These are phyloP conservation scores for Beauveria australis DNA, from an alignment of 2,329 filamentous ascomycete genomes.

Conservation along the genomic window DNA sequence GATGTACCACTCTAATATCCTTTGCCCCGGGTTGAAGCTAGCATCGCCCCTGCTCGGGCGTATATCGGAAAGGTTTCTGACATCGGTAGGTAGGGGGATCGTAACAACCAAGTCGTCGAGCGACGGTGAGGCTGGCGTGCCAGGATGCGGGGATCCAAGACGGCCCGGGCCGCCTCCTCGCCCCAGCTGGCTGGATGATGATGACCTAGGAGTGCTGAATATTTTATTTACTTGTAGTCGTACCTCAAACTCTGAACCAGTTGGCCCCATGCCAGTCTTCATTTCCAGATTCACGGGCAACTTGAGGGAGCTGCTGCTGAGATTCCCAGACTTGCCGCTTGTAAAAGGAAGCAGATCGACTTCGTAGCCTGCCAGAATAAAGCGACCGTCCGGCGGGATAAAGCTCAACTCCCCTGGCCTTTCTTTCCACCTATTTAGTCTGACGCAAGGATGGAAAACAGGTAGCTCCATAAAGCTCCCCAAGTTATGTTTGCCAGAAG, in stretches of 20 bases:
- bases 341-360: conserved; percentile 77
- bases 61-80: conserved; percentile 77
- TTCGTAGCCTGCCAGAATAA: conserved; percentile 89
- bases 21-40: conserved; percentile 66
- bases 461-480: conserved; percentile 72
- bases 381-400: conserved; percentile 87
- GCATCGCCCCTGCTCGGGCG: conserved; percentile 77
- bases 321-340: conserved; percentile 44
- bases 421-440: conserved; percentile 83
- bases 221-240: conserved; percentile 63
- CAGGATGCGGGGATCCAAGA: conserved; percentile 35
- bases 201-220: conserved; percentile 37
- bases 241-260: conserved; percentile 82
- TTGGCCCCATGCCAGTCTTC: conserved; percentile 65
- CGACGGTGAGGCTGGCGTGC: conserved; percentile 49
- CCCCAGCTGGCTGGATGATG: conserved; percentile 27
- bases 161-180: conserved; percentile 35
- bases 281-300: conserved; percentile 77
- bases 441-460: conserved; percentile 92
- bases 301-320: conserved; percentile 58
- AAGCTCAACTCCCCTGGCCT: conserved; percentile 89
- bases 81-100: conserved; percentile 68
- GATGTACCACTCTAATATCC: conserved; percentile 73
- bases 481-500: conserved; percentile 72
- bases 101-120: conserved; percentile 72